phyloP scores from a whole-genome alignment of 2,329 filamentous ascomycete species.

The Dichotomopilus funicola region DNA sequence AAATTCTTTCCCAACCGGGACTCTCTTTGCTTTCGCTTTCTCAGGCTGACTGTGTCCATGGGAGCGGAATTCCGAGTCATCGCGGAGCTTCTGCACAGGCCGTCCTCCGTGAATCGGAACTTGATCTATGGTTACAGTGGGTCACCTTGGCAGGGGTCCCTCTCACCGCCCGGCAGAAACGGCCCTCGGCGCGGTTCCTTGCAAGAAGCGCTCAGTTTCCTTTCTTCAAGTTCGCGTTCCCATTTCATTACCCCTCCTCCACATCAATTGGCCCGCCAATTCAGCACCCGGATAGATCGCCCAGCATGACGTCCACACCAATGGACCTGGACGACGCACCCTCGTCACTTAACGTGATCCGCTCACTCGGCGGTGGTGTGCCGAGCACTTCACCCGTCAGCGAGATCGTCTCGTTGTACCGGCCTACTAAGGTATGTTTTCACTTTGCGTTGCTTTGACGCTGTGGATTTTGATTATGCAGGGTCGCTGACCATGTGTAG shows the following conservation, averaged over 20 bases:
- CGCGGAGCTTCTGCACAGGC: neutral
- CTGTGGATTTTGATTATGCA: neutral
- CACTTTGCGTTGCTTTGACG: neutral
- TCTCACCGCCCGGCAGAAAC: constrained; percentile 22
- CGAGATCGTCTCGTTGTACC: constrained; percentile 70
- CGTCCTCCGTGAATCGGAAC: neutral
- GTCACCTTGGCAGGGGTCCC: neutral
- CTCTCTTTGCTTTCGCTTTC: too few relatives aligned
- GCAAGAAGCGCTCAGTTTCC: neutral
- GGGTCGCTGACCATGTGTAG: constrained; percentile 28
- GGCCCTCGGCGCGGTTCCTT: neutral
- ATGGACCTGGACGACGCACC: constrained; percentile 50
- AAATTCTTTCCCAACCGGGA: too few relatives aligned
- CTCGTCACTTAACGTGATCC: constrained; percentile 44
- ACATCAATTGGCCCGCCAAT: neutral
- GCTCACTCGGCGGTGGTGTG: constrained; percentile 37
- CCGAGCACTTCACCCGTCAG: constrained; percentile 59
- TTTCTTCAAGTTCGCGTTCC: neutral
- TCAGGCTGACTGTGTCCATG: too few relatives aligned
- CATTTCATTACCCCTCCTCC: neutral
- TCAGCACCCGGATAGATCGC: neutral
- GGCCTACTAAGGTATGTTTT: constrained; percentile 66
- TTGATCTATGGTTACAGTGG: neutral
- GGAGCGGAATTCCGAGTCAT: neutral
- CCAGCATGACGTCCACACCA: constrained; percentile 44